Base-by-base conservation (phyloP, 805 yeast genomes). In the Yamadazyma nakazawae region DNA sequence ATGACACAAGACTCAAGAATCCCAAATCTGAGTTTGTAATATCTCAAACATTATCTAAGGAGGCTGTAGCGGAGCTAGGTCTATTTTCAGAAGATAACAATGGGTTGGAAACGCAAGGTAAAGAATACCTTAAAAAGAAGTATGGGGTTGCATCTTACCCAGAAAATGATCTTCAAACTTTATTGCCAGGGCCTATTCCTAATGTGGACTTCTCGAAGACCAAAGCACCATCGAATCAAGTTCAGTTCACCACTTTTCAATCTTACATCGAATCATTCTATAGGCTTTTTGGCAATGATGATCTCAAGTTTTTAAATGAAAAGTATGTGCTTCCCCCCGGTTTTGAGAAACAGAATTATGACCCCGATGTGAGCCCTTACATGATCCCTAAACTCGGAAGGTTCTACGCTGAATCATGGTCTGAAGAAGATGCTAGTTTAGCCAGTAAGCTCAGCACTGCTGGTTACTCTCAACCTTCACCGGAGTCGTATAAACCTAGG, bases 111-210 rank as follows among this genome's bases (percentile, higher is more conserved):
- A 75, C 80, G 14, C 80, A 80, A n/a, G 89, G 89, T 6, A 82
- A 79, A 36, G 96, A 87, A 40, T 88, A 78, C 56, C 63, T 86
- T 48, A 85, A 86, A 59, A 75, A 75, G 53, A 85, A 85, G 61
- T 89, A 83, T 57, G 96, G 87, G 3, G 99, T 94, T 13, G 87
- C 94, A 0, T 82, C 91, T n/a, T 94, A 82, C 61, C 99, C 99
- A 0, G 79, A 82, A 28, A 74, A 74, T 34, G 96, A 91, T 59
- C 69, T 94, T 38, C 74, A 80, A 53, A 85, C 82, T 46, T 64
- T 85, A 51, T 70, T 94, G 26, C 96, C 99, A 0, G 99, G 99
- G 2, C 80, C 75, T 31, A 83, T 90, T 21, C 99, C 99, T 10
- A 82, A 87, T 62, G 78, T 76, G 46, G 98, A 94, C 64, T 89